A percentile compares a stretch with the other conserved stretches of the same genome.
Conservation (phyloP, 1,139 yeast genomes). For the Hyphopichia wangnamkhiaoensis region DNA sequence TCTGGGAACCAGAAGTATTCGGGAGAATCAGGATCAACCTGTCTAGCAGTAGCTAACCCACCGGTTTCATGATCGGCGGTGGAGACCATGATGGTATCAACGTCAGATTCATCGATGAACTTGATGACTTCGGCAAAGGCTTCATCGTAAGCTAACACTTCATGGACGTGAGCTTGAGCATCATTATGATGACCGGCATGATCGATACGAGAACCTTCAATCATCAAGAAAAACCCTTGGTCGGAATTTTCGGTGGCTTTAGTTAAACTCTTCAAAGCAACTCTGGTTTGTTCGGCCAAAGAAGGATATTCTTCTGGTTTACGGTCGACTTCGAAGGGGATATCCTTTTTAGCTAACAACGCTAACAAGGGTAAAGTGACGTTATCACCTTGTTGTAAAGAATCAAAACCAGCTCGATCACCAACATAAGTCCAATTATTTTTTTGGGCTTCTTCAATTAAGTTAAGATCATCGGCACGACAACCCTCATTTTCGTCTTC, state of each 20-base stretch:
- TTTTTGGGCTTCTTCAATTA: slow-evolving; percentile 57
- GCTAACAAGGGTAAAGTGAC: slow-evolving; percentile 72
- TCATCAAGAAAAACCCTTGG: slow-evolving; percentile 74
- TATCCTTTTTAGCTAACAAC: slow-evolving; percentile 66
- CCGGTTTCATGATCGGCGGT: slow-evolving; percentile 94
- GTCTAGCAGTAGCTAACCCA: slow-evolving; percentile 74
- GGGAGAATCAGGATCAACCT: slow-evolving; percentile 47
- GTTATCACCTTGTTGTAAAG: slow-evolving; percentile 52
- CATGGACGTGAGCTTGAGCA: slow-evolving; percentile 74
- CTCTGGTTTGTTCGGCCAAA: slow-evolving; percentile 67
- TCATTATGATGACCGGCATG: slow-evolving; percentile 91
- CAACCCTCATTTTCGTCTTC: slow-evolving; percentile 59
- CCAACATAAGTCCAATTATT: slow-evolving; percentile 64
- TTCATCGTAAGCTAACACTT: slow-evolving; percentile 60
- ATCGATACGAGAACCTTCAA: slow-evolving; percentile 91
- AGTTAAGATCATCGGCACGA: slow-evolving; percentile 63
- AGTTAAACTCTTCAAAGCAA: slow-evolving; percentile 66
- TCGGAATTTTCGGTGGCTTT: slow-evolving; percentile 67
- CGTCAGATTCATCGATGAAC: slow-evolving; percentile 61
- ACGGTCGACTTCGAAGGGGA: slow-evolving; percentile 81
- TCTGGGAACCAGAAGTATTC: slow-evolving; percentile 79
- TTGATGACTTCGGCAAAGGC: slow-evolving; percentile 70
- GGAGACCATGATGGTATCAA: slow-evolving; percentile 71
- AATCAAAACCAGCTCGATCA: slow-evolving; percentile 56
- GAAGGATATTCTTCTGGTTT: slow-evolving; percentile 61